Base-by-base conservation (phyloP, 345 rosid species). In the Adansonia digitata region DNA sequence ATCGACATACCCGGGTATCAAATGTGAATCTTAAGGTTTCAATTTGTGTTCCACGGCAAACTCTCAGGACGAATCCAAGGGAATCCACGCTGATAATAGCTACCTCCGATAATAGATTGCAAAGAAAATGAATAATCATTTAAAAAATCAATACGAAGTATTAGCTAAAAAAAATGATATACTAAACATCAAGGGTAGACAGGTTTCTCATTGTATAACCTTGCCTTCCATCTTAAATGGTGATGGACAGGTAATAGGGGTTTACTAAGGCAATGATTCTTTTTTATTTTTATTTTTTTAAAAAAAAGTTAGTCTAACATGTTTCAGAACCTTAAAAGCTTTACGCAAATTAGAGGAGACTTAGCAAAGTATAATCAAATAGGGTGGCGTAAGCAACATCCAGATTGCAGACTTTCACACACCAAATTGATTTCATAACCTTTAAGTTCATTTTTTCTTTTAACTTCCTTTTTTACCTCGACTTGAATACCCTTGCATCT, bases 21-120 rank as follows among this genome's bases (percentile, higher is more conserved):
- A 73, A 17, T 77, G 92, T 77, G 80, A 91, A 89, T 59, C 98
- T 88, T 83, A 94, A 76, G n/a, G 97, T 88, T 71, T 91, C 90
- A 67, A 95, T 82, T 78, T 91, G 90, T 4, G 93, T 86, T 82
- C 92, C 99, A 70, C 91, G 87, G 65, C 99, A 95, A 94, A 86
- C 89, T 82, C 98, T 89, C 76, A 88, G 76, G 82, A 87, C 92
- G 72, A 95, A 92, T 29, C 99, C 99, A 22, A 91, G 84, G 43
- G 97, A 88, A 82, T 95, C 99, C 59, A 95, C 71, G 42, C 81
- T 83, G 57, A 83, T 87, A 64, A 92, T 68, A 69, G 80, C 85
- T 72, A 85, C 95, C 81, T 94, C 98, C 98, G 92, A 82, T 72
- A 56, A 77, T 12, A 66, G 24, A 35, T 61, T 10, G 37, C 62